Evolutionary conservation across 2,329 filamentous ascomycete species (phyloP).

Genomic region (Ascochyta viciae-villosae): DNA sequence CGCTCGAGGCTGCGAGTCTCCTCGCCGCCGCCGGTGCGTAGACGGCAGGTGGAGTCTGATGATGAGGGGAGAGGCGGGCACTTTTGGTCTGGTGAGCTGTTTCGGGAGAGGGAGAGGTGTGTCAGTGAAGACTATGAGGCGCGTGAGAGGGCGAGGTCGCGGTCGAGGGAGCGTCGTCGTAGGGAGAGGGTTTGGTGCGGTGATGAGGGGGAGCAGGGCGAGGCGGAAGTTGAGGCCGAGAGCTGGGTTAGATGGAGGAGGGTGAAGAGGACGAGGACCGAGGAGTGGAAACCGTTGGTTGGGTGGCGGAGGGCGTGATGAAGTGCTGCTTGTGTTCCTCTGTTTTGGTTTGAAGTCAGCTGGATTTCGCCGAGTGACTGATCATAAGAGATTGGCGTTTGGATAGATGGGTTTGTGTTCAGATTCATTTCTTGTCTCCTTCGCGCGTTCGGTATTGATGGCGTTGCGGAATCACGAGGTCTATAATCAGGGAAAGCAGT

Average conservation of each 20-base stretch:
- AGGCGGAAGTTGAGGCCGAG: constrained; percentile 28
- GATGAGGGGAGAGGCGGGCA: constrained; percentile 11
- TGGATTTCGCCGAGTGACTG: no score
- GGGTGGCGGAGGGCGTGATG: constrained; percentile 26
- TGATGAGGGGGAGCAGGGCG: constrained; percentile 17
- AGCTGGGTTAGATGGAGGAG: constrained; percentile 30
- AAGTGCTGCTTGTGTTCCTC: not conserved
- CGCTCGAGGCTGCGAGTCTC: constrained; percentile 16
- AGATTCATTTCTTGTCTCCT: not conserved
- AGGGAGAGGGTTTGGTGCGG: constrained; percentile 18
- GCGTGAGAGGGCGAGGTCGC: constrained; percentile 31
- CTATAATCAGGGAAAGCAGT: not conserved
- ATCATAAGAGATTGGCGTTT: not conserved
- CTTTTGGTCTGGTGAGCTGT: constrained; percentile 30
- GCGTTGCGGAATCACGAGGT: not conserved
- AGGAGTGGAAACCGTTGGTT: constrained; percentile 41
- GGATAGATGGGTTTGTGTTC: not conserved
- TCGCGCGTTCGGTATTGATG: not conserved
- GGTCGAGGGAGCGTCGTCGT: constrained; percentile 12
- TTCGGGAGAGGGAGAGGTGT: constrained; percentile 36
- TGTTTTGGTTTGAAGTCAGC: not conserved
- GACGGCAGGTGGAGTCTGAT: not conserved
- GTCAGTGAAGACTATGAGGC: constrained; percentile 36
- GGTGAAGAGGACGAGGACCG: constrained; percentile 40
- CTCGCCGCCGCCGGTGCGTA: constrained; percentile 14